Evolutionary conservation across 2,329 filamentous ascomycete species (phyloP).

Genomic region (Xylariaceae sp.): DNA sequence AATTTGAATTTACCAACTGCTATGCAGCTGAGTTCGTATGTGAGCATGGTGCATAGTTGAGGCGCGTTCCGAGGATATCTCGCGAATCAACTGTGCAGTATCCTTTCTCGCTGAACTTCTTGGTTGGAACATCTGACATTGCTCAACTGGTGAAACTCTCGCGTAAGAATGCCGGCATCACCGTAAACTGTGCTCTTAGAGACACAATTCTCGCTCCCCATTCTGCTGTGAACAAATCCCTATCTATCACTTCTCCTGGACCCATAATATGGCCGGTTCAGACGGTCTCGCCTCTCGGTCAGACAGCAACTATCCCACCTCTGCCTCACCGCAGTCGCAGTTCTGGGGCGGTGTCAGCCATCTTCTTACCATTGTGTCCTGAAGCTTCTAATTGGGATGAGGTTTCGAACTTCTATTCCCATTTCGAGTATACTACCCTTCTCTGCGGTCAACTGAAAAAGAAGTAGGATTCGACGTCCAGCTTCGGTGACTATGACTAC

Average conservation of each 20-base stretch:
- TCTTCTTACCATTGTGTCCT: constrained; percentile 9
- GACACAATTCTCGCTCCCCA: too few species aligned
- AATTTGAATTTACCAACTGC: too few species aligned
- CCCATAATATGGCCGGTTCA: constrained; percentile 1
- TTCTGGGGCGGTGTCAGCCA: constrained; percentile 21
- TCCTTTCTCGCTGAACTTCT: too few species aligned
- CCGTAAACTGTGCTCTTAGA: too few species aligned
- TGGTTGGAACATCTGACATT: too few species aligned
- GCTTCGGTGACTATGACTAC: not conserved
- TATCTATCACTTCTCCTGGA: not conserved
- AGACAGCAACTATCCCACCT: constrained; percentile 4
- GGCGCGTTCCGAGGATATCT: too few species aligned
- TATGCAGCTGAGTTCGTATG: too few species aligned
- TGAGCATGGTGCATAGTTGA: too few species aligned
- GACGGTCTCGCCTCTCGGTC: not conserved
- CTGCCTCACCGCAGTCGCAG: constrained; percentile 19
- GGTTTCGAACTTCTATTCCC: constrained; percentile 1
- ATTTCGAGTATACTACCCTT: constrained; percentile 17
- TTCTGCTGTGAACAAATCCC: too few species aligned
- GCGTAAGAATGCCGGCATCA: too few species aligned
- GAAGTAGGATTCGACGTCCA: constrained; percentile 13
- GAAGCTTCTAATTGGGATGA: constrained; percentile 8
- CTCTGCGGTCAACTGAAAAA: constrained; percentile 9
- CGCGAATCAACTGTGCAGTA: too few species aligned
- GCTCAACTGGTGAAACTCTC: too few species aligned